Base-by-base conservation (phyloP, 1,139 yeast species). In the Hansenula lynferdii region DNA sequence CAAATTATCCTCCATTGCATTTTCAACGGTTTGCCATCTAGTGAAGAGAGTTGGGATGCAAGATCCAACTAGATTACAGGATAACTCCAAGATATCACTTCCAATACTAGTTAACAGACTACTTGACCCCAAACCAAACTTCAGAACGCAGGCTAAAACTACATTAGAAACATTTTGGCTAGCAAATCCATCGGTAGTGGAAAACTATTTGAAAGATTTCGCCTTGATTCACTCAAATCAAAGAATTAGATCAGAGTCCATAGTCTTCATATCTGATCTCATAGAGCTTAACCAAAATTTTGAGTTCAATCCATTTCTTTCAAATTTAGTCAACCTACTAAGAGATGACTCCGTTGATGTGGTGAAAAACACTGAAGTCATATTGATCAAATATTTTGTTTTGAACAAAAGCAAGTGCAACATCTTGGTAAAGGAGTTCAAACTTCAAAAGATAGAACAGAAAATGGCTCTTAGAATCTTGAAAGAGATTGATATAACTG, bases 11-110 rank as follows among this genome's bases (percentile, higher is more conserved):
- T 53, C 69, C 0, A 52, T 67, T 28, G 72, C 84, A 2, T 85
- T 85, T 55, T 77, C 86, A 12, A 73, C 87, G 10, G 60, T 85
- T 10, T 83, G 90, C 43, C 92, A 87, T 54, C 62, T 87, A 35
- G 75, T 85, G 22, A 85, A 85, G 50, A 68, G 96, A 16, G 78
- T 85, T 3, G 77, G 85, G 37, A 77, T 81, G 59, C 96, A 86
- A 61, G 81, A 84, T 47, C 69, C 78, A 1, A 67, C 70, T 1
- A 65, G 72, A 2, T 65, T 89, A 33, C 67, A 66, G 39, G 63
- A 63, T 1, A 73, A 75, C 30, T 68, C 77, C 23, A 67, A 62
- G 35, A 60, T 67, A 20, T 74, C 79, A 4, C 60, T 81, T 12
- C 90, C 92, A 1, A 65, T 77, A 10, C 58, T 84, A 19, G 61